These are phyloP conservation scores for Aristolochia californica DNA, from an alignment of 164 flowering plant genomes.

Conservation along the genomic window DNA sequence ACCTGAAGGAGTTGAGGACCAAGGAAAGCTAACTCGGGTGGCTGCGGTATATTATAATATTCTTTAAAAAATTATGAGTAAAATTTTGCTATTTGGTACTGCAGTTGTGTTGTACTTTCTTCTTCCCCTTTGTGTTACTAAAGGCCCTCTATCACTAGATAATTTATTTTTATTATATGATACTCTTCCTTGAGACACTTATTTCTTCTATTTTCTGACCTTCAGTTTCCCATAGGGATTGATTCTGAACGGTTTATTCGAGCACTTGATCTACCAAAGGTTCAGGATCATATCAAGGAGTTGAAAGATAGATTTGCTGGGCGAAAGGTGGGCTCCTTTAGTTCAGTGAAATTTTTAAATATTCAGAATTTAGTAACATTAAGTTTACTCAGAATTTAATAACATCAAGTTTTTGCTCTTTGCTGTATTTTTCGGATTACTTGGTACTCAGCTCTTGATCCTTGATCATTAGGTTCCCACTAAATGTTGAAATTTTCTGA, in stretches of 20 bases:
- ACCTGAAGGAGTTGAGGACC: slow-evolving; percentile 95
- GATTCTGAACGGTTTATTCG: slow-evolving; percentile 83
- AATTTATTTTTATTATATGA: too few species aligned
- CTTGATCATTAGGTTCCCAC: too few species aligned
- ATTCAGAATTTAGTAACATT: too few species aligned
- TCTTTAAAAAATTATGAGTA: not conserved
- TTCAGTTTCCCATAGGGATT: slow-evolving; percentile 92
- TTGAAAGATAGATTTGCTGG: slow-evolving; percentile 68
- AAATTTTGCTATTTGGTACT: too few species aligned
- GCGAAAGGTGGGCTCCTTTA: slow-evolving; percentile 43
- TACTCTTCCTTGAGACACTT: not conserved
- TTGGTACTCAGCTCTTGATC: too few species aligned
- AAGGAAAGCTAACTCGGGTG: slow-evolving; percentile 81
- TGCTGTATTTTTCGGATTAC: too few species aligned
- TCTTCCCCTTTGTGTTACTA: too few species aligned
- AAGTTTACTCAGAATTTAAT: too few species aligned
- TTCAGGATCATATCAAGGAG: slow-evolving; percentile 55
- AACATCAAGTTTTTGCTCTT: too few species aligned
- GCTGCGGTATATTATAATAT: slow-evolving; percentile 75
- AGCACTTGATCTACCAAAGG: slow-evolving; percentile 59
- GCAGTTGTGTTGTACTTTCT: too few species aligned
- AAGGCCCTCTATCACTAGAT: too few species aligned
- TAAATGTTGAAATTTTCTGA: too few species aligned
- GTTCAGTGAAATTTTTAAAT: not conserved
- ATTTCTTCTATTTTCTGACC: not conserved